Percentiles rank a stretch among this genome's conserved stretches.
Conservation (phyloP, 225 moss, liverwort and hornwort genomes). For the Pseudoscleropodium purum region DNA sequence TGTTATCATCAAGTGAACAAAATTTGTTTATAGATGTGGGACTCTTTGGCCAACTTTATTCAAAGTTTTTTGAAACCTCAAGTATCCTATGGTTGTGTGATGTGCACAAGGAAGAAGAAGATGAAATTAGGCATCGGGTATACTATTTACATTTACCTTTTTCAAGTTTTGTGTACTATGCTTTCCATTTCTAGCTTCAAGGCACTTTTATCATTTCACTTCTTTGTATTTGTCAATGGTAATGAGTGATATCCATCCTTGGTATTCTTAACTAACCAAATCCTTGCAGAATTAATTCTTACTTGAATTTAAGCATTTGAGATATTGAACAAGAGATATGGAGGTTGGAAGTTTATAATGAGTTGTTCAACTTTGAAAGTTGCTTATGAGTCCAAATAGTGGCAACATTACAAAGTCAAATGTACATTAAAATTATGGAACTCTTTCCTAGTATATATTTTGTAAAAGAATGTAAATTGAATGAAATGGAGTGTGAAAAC, state of each 20-base stretch:
- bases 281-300: accelerated
- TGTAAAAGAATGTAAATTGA: neutral
- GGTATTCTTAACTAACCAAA: neutral
- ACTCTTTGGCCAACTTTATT: too few relatives aligned
- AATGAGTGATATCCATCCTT: neutral
- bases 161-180: neutral
- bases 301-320: neutral
- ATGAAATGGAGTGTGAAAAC: neutral
- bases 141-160: accelerated
- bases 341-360: neutral
- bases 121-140: neutral
- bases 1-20: neutral
- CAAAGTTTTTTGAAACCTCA: accelerated
- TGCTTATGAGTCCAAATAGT: neutral
- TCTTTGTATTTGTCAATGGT: neutral
- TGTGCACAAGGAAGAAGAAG: accelerated
- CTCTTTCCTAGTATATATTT: accelerated
- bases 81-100: neutral
- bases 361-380: neutral
- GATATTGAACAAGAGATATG: neutral
- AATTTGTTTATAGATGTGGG: neutral
- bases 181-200: neutral
- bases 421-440: neutral
- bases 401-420: neutral
- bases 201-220: neutral